Evolutionary conservation across 2,329 filamentous ascomycete species (phyloP).

Genomic region (Penicillium corylophilum): DNA sequence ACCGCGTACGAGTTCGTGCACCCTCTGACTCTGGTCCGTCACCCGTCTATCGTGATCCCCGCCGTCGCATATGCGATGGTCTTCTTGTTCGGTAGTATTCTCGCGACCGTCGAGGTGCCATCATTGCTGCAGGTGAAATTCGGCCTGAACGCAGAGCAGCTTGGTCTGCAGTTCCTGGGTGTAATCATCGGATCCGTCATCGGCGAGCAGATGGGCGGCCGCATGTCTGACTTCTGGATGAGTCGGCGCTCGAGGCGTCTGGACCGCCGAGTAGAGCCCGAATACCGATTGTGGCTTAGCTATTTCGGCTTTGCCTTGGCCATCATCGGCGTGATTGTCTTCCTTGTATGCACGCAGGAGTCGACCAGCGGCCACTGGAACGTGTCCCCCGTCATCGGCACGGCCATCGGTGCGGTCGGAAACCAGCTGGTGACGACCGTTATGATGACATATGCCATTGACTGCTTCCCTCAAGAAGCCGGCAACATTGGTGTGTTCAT

Average conservation of each 20-base stretch:
- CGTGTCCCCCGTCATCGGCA: slow-evolving; percentile 58
- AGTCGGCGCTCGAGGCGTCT: slow-evolving; percentile 31
- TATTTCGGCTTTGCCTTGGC: slow-evolving; percentile 54
- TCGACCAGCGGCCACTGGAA: slow-evolving; percentile 51
- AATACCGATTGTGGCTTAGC: slow-evolving; percentile 59
- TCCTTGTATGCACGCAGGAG: slow-evolving; percentile 55
- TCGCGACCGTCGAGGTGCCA: slow-evolving; percentile 60
- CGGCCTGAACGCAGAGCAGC: slow-evolving; percentile 57
- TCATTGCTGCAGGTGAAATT: slow-evolving; percentile 58
- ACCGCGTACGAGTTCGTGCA: slow-evolving; percentile 52
- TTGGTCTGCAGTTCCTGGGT: slow-evolving; percentile 60
- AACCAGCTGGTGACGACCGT: slow-evolving; percentile 65
- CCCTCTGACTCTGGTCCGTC: slow-evolving; percentile 49
- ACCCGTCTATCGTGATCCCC: slow-evolving; percentile 53
- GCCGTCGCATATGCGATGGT: slow-evolving; percentile 58
- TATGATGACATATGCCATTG: slow-evolving; percentile 60
- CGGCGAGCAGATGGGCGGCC: slow-evolving; percentile 62
- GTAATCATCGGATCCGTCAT: slow-evolving; percentile 60
- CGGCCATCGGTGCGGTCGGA: slow-evolving; percentile 54
- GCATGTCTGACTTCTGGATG: slow-evolving; percentile 60
- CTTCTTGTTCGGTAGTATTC: slow-evolving; percentile 56
- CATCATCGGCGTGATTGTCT: slow-evolving; percentile 58
- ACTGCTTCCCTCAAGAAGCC: slow-evolving; percentile 57
- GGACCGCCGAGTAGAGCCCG: slow-evolving; percentile 47
- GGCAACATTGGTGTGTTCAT: slow-evolving; percentile 62